Evolutionary conservation across 257 asterid species (phyloP).

Genomic region (Petrea volubilis): DNA sequence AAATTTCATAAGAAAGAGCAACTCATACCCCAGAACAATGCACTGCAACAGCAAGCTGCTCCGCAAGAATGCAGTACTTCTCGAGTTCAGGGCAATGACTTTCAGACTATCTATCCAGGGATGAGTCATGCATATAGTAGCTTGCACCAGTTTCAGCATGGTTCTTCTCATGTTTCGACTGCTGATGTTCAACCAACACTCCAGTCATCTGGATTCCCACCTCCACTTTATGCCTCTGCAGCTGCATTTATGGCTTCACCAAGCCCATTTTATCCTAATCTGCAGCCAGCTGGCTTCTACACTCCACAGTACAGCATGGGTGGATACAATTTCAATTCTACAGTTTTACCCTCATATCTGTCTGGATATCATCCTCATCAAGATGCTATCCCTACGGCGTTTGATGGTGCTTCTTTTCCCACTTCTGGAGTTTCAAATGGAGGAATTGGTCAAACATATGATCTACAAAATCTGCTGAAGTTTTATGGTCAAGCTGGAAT

Average conservation of each 20-base stretch:
- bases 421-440: slow-evolving; percentile 31
- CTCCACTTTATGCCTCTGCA: slow-evolving; percentile 31
- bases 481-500: slow-evolving; percentile 37
- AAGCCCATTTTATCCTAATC: slow-evolving; percentile 27
- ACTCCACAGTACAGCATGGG: slow-evolving; percentile 37
- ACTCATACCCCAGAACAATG: slow-evolving; percentile 11
- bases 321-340: slow-evolving; percentile 34
- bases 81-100: slow-evolving; percentile 24
- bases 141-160: slow-evolving; percentile 31
- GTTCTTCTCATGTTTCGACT: slow-evolving; percentile 24
- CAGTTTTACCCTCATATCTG: slow-evolving; percentile 31
- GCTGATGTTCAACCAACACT: slow-evolving; percentile 35
- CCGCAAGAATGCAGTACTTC: slow-evolving; percentile 24
- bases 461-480: slow-evolving; percentile 30
- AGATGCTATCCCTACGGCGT: slow-evolving; percentile 27
- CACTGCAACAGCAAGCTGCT: slow-evolving; percentile 25
- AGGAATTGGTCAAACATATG: slow-evolving; percentile 29
- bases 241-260: slow-evolving; percentile 33
- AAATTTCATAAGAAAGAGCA: slow-evolving; percentile 23
- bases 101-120: slow-evolving; percentile 37
- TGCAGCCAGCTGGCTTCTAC: slow-evolving; percentile 36
- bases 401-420: slow-evolving; percentile 20
- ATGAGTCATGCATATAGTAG: slow-evolving; percentile 29
- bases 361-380: slow-evolving; percentile 42
- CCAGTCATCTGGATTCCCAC: slow-evolving; percentile 33